A percentile compares a stretch with the other conserved stretches of the same genome.
These are phyloP conservation scores for Fusarium papillatum DNA, from an alignment of 2,329 filamentous ascomycete genomes.

Conservation along the genomic window DNA sequence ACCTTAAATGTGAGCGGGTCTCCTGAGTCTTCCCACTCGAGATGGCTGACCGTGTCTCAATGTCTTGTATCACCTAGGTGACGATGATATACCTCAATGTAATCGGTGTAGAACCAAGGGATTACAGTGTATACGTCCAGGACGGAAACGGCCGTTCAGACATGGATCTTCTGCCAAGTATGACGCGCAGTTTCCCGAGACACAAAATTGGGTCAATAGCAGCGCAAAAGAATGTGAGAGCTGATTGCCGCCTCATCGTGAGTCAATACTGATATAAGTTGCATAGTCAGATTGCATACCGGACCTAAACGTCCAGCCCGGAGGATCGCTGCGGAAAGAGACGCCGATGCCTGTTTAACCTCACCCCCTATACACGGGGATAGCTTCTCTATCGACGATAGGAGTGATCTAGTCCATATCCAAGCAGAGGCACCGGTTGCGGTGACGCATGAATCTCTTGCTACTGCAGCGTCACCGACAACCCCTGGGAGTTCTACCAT, in stretches of 20 bases:
- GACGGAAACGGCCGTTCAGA: constrained; percentile 23
- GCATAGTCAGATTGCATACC: constrained; percentile 34
- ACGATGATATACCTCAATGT: constrained; percentile 15
- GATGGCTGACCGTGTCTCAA: constrained; percentile 11
- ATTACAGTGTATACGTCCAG: constrained; percentile 22
- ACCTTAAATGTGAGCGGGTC: constrained; percentile 35
- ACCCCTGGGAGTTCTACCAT: background rate
- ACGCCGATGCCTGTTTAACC: fast-evolving
- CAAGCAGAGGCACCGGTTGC: background rate
- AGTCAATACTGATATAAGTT: background rate
- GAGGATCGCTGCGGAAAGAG: constrained; percentile 17
- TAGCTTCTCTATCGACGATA: background rate
- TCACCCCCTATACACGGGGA: fast-evolving
- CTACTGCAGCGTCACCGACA: background rate
- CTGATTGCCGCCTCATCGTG: no score
- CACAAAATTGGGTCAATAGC: constrained; percentile 38
- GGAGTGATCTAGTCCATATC: background rate
- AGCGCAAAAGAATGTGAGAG: constrained; percentile 35
- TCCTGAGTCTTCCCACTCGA: background rate
- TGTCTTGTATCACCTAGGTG: constrained; percentile 12
- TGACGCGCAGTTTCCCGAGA: constrained; percentile 34
- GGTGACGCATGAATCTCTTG: background rate
- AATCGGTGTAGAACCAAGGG: constrained; percentile 24
- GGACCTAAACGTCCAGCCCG: constrained; percentile 1
- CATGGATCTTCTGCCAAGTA: constrained; percentile 40